Evolutionary conservation across 1,284 basidiomycete genomes (phyloP).

Genomic region (Pterula multifida): DNA sequence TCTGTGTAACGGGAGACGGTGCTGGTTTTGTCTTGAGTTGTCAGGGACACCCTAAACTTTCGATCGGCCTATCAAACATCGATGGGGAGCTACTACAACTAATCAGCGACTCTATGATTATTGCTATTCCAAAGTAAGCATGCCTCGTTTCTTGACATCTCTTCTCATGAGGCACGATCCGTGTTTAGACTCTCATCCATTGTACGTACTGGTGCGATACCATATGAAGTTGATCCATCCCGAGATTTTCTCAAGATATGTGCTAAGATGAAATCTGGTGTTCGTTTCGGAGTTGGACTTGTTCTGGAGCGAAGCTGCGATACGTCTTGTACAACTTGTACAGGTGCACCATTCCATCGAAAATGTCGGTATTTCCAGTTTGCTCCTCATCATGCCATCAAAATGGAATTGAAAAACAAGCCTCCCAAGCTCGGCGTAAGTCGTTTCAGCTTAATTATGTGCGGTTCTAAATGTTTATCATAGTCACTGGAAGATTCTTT

Average conservation of each 20-base stretch:
- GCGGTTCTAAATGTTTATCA: too few species aligned
- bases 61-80: slow-evolving; percentile 64
- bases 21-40: slow-evolving; percentile 88
- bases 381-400: slow-evolving; percentile 73
- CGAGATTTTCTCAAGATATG: slow-evolving; percentile 35
- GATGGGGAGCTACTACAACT: slow-evolving; percentile 82
- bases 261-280: slow-evolving; percentile 78
- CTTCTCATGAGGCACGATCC: too few species aligned
- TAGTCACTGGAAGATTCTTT: slow-evolving; percentile 67
- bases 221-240: slow-evolving; percentile 1
- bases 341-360: slow-evolving; percentile 58
- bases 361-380: slow-evolving; percentile 78
- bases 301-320: slow-evolving; percentile 80
- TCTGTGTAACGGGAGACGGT: slow-evolving; percentile 61
- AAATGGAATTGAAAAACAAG: slow-evolving; percentile 40
- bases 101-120: slow-evolving; percentile 66
- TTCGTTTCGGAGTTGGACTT: slow-evolving; percentile 86
- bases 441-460: neutral
- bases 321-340: slow-evolving; percentile 57
- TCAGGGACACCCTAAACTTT: slow-evolving; percentile 66
- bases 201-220: neutral
- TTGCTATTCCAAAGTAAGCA: slow-evolving; percentile 75
- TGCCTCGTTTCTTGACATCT: too few species aligned
- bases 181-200: neutral
- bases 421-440: slow-evolving; percentile 41